A percentile compares a stretch with the other conserved stretches of the same genome.
Evolutionary conservation across 176 grass and related monocot species (phyloP).

Genomic region (Aegilops umbellulata): DNA sequence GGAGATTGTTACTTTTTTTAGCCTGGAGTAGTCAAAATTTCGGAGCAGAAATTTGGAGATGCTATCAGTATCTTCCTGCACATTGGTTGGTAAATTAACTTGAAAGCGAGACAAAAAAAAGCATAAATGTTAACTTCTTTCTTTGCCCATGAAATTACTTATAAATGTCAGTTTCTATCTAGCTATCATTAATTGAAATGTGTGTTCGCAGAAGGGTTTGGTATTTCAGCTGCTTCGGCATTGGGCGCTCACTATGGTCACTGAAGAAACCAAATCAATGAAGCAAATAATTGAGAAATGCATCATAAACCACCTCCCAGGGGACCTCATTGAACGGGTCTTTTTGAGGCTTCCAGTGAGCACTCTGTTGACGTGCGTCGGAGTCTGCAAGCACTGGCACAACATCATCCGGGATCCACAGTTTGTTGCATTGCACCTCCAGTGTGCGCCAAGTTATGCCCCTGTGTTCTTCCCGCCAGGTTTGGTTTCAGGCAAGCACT

Average conservation of each 20-base stretch:
- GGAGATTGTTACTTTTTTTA: neutral
- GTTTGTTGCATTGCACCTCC: constrained; percentile 19
- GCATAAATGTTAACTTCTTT: neutral
- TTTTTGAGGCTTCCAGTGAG: constrained; percentile 25
- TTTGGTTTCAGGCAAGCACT: neutral
- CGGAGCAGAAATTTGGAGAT: neutral
- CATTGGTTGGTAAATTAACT: neutral
- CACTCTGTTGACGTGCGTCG: constrained; percentile 20
- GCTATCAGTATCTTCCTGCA: neutral
- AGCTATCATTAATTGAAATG: neutral
- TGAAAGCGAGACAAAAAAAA: neutral
- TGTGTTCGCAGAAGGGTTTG: neutral
- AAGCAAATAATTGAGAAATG: neutral
- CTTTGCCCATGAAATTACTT: neutral
- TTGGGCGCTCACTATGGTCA: neutral
- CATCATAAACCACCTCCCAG: neutral
- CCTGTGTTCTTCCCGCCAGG: constrained; percentile 14
- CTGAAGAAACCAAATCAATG: neutral
- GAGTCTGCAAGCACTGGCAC: constrained; percentile 28
- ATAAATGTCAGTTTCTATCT: neutral
- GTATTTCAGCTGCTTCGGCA: neutral
- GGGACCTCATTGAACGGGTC: neutral
- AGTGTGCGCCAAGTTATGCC: neutral
- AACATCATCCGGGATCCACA: neutral
- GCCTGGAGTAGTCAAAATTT: neutral